Base-by-base conservation (phyloP, 176 grass and related monocot species). In the Aegilops sharonensis region DNA sequence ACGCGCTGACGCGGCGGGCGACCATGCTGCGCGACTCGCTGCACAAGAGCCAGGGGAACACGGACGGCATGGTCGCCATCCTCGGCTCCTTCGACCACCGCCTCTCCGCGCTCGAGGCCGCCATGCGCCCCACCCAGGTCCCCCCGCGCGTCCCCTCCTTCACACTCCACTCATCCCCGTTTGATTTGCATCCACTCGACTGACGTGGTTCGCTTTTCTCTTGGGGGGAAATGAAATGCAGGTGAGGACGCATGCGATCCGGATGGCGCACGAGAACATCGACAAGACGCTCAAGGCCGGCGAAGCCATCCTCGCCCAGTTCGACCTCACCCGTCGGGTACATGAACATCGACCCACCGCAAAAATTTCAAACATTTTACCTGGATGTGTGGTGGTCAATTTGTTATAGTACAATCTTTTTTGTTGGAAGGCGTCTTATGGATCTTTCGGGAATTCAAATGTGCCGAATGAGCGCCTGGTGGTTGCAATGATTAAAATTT, bases 51-150 rank as follows among this genome's bases (percentile, higher is more conserved):
- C 87, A 94, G 68, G 81, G 65, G 32, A 95, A 98, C 88, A 98
- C 94, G 35, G 92, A 98, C 13, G 78, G 88, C 71, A 95, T 94
- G 94, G 94, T 98, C 23, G n/a, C 90, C 66, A 95, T 92, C 84
- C 90, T 98, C 81, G 96, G 96, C 18, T 94, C 96, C 86, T 95
- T 98, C 87, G 96, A 95, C 84, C 93, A 98, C 84, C 96, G 90
- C 78, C 93, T 95, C 84, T 98, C 96, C 64, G 91, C 88, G 68
- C 92, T 98, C 75, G 96, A 98, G 87, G 90, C 93, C 30, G 90
- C 88, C 68, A 95, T 95, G 93, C 96, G 96, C 57, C 97, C 97
- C 84, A 94, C 89, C 29, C 96, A 95, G 94, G 96, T 94, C 29
- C 43, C 39, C 37, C 37, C 2, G 37, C 1, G 1, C 1, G 20